Evolutionary conservation across 2,329 filamentous ascomycete species (phyloP), one percentile per base, ranked within the genome.

Genomic region (Lasiodiplodia hormozganensis): DNA sequence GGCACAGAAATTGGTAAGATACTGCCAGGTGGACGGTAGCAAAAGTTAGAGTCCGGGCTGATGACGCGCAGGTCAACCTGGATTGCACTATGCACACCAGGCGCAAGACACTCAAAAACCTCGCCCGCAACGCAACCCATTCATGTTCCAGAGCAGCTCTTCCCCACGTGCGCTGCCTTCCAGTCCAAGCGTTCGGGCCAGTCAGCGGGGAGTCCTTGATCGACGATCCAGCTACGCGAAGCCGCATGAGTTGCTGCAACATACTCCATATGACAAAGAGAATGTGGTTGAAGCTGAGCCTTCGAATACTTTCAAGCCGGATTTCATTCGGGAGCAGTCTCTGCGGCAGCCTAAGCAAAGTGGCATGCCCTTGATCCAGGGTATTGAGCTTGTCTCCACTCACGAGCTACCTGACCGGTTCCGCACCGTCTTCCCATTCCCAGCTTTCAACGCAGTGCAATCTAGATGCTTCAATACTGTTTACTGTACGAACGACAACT

Each of bases 391-490:
- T 16, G 80, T 91, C 18, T 84, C 88, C 16, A 83, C 86, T 0
- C 82, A 86, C 69, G 83, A 86, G 12, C 81, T 96, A 0, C 90
- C 92, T 2, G 90, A 94, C 78, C 87, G 86, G 47, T 88, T 93
- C 71, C 87, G 88, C 25, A 80, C 86, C 1, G 77, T 95, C 0
- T 96, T 96, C 73, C 85, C 89, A 0, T 96, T 91, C 71, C 85
- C 88, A 1, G 78, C 91, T 0, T 93, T 97, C 81, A 97, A 96
- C 76, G 92, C 90, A 7, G 86, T 95, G 0, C 93, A 96, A 74
- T 96, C 93, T 0, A 93, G 90, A 75, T 93, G 90, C 73, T 96
- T 95, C 72, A 76, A 85, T 0, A 77, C 84, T 0, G 84, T 92
- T 0, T 95, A 92, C 76, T 81, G 84, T 6, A 87, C 87, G 0